These are phyloP conservation scores for Cladosporium sp. DNA, from an alignment of 2,329 filamentous ascomycete species.

Conservation along the genomic window DNA sequence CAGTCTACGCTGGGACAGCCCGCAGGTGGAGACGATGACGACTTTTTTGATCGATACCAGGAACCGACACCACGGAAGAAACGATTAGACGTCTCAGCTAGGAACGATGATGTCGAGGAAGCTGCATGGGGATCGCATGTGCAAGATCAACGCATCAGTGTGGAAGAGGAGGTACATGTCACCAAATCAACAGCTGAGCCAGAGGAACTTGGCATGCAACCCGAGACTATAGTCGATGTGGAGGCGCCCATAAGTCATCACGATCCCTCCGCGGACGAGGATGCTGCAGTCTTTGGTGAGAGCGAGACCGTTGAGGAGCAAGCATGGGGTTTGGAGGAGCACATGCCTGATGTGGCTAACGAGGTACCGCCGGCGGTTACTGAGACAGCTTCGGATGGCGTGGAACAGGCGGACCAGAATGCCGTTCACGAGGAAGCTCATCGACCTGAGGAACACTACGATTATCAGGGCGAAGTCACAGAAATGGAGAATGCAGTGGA, in stretches of 20 bases:
- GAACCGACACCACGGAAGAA: conserved; percentile 23
- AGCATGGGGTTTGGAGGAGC: conserved; percentile 19
- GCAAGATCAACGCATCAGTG: conserved; percentile 14
- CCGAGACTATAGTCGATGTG: conserved; percentile 13
- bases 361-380: conserved; percentile 15
- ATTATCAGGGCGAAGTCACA: conserved; percentile 44
- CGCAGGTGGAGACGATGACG: conserved; percentile 26
- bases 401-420: conserved; percentile 4
- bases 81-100: not conserved
- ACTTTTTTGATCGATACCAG: conserved; percentile 35
- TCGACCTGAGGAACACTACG: conserved; percentile 36
- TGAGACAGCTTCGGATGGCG: conserved; percentile 12
- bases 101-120: not conserved
- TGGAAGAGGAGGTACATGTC: conserved; percentile 12
- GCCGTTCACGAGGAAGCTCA: conserved; percentile 1
- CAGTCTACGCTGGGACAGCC: not conserved
- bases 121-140: conserved; percentile 1
- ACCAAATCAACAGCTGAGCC: conserved; percentile 5
- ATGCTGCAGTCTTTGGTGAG: conserved; percentile 21
- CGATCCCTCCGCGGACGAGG: conserved; percentile 13
- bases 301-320: conserved; percentile 22
- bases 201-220: conserved; percentile 13
- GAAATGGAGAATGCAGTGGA: conserved; percentile 43
- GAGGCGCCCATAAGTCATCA: conserved; percentile 14
- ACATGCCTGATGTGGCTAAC: conserved; percentile 15